Base-by-base conservation (phyloP, 345 rosid species). In the Camelina neglecta region DNA sequence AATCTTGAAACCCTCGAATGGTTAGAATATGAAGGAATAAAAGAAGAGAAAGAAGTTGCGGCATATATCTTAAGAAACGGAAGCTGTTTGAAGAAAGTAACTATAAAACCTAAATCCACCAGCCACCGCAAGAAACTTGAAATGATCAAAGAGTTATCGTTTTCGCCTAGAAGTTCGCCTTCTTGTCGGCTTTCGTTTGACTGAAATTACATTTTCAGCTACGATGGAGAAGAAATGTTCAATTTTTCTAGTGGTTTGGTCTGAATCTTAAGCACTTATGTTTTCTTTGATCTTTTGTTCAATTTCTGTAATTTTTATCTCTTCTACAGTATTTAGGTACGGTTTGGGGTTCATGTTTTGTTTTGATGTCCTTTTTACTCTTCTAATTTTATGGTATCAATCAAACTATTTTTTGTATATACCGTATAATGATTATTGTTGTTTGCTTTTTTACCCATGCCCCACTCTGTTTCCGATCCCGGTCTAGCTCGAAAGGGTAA, bases 1-100 rank as follows among this genome's bases (percentile, higher is more conserved):
- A 55, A 9, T 3, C 77, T 74, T 9, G 77, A 65, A 60, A 65
- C 59, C 21, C 0, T 74, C 4, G 65, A 74, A n/a, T 56, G 41
- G 49, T 26, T 13, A 0, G 4, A 21, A 0, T 74, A 74, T 23
- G 5, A 56, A 74, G 77, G 72, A 65, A 56, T 3, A 3, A 4
- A 65, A 8, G 50, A 44, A 45, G 77, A 74, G 65, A 56, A 33
- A 31, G 39, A 55, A 55, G 5, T 65, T 6, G 72, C 5, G 4
- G 39, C 12, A 2, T 65, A 42, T 13, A 33, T 74, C 72, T 55
- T 65, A 45, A 65, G 55, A 35, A 44, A 0, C 21, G 58, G 47
- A 64, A 42, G 53, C 0, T 33, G 64, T 42, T 64, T 73, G 7
- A n/a, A 73, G 35, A 44, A 54, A 18, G 72, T 57, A 6, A 65